Evolutionary conservation across 306 rosid species (phyloP).

Genomic region (Quillaja saponaria): DNA sequence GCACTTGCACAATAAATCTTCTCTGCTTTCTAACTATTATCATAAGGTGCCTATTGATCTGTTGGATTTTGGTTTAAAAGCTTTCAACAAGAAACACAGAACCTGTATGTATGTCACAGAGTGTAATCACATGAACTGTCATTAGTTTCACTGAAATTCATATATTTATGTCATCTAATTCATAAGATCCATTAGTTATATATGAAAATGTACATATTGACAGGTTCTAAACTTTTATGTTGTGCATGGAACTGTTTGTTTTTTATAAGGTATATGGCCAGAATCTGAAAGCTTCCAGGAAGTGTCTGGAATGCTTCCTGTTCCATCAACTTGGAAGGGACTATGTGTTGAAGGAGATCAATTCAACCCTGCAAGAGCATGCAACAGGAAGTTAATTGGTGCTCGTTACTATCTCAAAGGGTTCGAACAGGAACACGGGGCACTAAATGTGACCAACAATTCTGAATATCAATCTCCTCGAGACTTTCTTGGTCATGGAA

Average conservation of each 20-base stretch:
- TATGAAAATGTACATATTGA: not conserved
- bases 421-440: constrained; percentile 38
- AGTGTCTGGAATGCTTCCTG: constrained; percentile 30
- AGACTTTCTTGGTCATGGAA: constrained; percentile 60
- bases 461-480: constrained; percentile 49
- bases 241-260: constrained; percentile 17
- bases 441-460: constrained; percentile 36
- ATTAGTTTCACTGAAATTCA: too few species aligned
- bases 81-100: not conserved
- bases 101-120: too few species aligned
- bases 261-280: constrained; percentile 54
- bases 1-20: not conserved
- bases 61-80: not conserved
- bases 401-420: constrained; percentile 62
- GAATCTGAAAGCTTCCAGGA: constrained; percentile 54
- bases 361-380: constrained; percentile 41
- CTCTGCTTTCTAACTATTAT: not conserved
- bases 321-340: constrained; percentile 57
- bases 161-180: not conserved
- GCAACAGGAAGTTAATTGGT: constrained; percentile 58
- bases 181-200: not conserved
- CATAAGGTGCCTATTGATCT: not conserved
- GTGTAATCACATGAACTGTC: too few species aligned
- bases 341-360: constrained; percentile 41
- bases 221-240: not conserved